Conservation (phyloP, 108 stramenopile species). For the Pseudonitzschia multiseries region DNA sequence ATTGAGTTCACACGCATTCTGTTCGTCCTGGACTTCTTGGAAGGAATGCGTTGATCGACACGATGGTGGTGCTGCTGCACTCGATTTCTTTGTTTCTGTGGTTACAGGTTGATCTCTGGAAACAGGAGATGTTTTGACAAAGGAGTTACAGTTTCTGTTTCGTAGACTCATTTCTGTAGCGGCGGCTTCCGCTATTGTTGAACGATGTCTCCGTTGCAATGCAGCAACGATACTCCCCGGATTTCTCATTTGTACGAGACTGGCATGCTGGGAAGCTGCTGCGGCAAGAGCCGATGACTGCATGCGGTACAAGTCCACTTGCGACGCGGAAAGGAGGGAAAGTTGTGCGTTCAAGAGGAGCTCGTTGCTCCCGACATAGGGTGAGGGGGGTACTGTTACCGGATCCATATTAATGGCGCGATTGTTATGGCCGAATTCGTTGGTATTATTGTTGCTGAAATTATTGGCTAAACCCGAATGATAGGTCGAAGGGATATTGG, state of each 20-base stretch:
- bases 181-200: not conserved
- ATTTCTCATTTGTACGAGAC: not conserved
- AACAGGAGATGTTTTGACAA: not conserved
- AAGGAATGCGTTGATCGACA: not conserved
- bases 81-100: not conserved
- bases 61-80: not conserved
- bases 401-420: slow-evolving; percentile 31
- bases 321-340: not conserved
- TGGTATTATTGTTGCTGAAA: not conserved
- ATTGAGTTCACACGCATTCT: slow-evolving; percentile 8
- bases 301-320: not conserved
- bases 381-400: not conserved
- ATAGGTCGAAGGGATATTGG: no score
- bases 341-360: not conserved
- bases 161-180: not conserved
- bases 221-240: not conserved
- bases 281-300: not conserved
- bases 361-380: not conserved
- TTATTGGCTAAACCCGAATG: not conserved
- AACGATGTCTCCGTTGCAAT: not conserved
- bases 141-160: no score
- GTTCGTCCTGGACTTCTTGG: not conserved
- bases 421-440: slow-evolving; percentile 23
- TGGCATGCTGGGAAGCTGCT: not conserved
- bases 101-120: not conserved